phyloP scores from a whole-genome alignment of 257 asterid species.

The Nicotiana tomentosiformis region DNA sequence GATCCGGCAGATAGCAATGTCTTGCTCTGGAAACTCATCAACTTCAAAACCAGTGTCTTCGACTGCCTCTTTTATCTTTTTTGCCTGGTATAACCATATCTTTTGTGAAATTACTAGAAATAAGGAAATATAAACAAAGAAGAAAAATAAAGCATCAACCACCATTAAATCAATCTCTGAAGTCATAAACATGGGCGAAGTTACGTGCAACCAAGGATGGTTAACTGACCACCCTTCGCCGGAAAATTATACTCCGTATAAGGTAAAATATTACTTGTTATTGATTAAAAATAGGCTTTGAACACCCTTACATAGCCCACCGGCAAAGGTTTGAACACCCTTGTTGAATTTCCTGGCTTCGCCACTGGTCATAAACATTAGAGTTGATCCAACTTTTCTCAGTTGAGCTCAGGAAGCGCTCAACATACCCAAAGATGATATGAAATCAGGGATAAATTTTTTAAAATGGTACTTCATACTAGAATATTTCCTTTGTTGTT shows the following conservation, averaged over 20 bases:
- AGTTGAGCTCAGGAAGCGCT: background rate
- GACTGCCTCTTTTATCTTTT: conserved; percentile 70
- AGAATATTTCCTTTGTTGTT: background rate
- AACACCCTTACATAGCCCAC: too few species aligned
- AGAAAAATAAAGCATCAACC: background rate
- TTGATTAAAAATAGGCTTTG: too few species aligned
- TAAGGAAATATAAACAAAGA: background rate
- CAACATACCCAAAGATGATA: background rate
- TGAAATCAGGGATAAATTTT: background rate
- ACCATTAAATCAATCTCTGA: background rate
- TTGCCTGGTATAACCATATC: conserved; percentile 42
- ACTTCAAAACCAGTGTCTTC: conserved; percentile 95
- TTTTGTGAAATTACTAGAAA: background rate
- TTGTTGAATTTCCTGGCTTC: too few species aligned
- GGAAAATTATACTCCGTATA: too few species aligned
- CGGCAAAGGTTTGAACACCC: too few species aligned
- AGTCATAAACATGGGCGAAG: background rate
- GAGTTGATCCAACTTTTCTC: background rate
- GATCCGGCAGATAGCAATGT: conserved; percentile 72
- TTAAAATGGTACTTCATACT: background rate
- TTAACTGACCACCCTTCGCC: too few species aligned
- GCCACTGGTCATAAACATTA: background rate
- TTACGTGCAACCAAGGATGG: too few species aligned
- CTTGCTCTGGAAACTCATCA: conserved; percentile 86
- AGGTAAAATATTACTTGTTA: too few species aligned